These are phyloP conservation scores for Xylariaceae sp. DNA, from an alignment of 2,329 filamentous ascomycete genomes.

Conservation along the genomic window DNA sequence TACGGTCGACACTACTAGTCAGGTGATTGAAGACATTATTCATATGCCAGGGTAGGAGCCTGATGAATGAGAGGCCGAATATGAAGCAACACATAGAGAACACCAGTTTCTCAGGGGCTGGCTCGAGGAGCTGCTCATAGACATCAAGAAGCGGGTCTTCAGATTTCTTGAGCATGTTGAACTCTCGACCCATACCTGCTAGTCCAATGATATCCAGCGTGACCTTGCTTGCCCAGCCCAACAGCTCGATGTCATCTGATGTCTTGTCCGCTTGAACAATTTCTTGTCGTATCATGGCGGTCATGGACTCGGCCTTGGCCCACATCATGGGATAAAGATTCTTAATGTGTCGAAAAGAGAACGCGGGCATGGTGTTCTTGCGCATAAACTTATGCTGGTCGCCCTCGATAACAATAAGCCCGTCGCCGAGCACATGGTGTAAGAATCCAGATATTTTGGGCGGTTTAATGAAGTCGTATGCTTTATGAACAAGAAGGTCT, in stretches of 20 bases:
- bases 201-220: slow-evolving; percentile 59
- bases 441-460: slow-evolving; percentile 44
- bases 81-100: slow-evolving; percentile 33
- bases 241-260: slow-evolving; percentile 32
- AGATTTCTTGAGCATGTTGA: slow-evolving; percentile 39
- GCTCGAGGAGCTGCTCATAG: slow-evolving; percentile 43
- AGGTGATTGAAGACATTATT: slow-evolving; percentile 37
- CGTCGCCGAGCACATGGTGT: slow-evolving; percentile 51
- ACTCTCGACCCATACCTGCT: slow-evolving; percentile 53
- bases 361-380: slow-evolving; percentile 65
- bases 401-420: slow-evolving; percentile 62
- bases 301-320: slow-evolving; percentile 43
- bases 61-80: slow-evolving; percentile 23
- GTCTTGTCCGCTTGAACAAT: slow-evolving; percentile 24
- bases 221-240: slow-evolving; percentile 48
- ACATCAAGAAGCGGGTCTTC: slow-evolving; percentile 40
- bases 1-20: slow-evolving; percentile 33
- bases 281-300: slow-evolving; percentile 41
- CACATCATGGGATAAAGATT: slow-evolving; percentile 68
- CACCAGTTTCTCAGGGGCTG: slow-evolving; percentile 42
- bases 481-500: slow-evolving; percentile 46
- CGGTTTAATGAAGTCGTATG: slow-evolving; percentile 53
- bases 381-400: slow-evolving; percentile 66
- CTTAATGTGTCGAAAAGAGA: slow-evolving; percentile 65
- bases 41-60: slow-evolving; percentile 43